Conservation (phyloP, 768 basidiomycete species). For the Amanita fuliginea region DNA sequence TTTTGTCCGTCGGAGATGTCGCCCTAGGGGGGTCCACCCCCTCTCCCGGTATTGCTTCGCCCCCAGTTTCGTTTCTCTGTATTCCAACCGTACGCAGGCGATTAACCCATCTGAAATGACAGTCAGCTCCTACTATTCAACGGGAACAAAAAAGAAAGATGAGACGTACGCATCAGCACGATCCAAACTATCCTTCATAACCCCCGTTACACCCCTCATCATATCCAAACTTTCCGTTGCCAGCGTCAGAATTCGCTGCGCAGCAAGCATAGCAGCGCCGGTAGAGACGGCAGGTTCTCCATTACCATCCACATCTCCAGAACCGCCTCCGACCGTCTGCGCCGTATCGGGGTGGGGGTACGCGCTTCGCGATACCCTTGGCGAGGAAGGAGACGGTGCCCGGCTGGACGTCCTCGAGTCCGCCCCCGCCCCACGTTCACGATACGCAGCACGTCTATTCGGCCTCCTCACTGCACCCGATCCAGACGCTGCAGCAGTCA, state of each 20-base stretch:
- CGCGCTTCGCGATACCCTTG: background rate
- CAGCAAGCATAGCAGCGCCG: constrained; percentile 57
- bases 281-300: constrained; percentile 21
- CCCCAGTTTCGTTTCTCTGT: constrained; percentile 34
- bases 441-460: constrained; percentile 20
- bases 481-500: constrained; percentile 23
- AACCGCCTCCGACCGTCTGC: constrained; percentile 5
- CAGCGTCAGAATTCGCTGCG: constrained; percentile 71
- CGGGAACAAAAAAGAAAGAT: constrained; percentile 1
- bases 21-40: constrained; percentile 4
- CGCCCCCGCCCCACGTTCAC: constrained; percentile 28
- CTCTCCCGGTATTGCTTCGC: constrained; percentile 11
- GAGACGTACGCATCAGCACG: constrained; percentile 68
- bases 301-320: constrained; percentile 6
- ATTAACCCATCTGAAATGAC: constrained; percentile 61
- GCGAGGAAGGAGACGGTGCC: constrained; percentile 14
- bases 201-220: constrained; percentile 80
- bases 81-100: constrained; percentile 69
- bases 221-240: constrained; percentile 91
- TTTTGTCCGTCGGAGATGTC: constrained; percentile 7
- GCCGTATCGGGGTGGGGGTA: background rate
- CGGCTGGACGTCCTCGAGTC: constrained; percentile 18
- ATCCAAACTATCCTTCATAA: constrained; percentile 81
- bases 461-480: constrained; percentile 20
- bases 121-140: background rate